Conservation (phyloP, 768 basidiomycete genomes). For the Hortiboletus campestris region DNA sequence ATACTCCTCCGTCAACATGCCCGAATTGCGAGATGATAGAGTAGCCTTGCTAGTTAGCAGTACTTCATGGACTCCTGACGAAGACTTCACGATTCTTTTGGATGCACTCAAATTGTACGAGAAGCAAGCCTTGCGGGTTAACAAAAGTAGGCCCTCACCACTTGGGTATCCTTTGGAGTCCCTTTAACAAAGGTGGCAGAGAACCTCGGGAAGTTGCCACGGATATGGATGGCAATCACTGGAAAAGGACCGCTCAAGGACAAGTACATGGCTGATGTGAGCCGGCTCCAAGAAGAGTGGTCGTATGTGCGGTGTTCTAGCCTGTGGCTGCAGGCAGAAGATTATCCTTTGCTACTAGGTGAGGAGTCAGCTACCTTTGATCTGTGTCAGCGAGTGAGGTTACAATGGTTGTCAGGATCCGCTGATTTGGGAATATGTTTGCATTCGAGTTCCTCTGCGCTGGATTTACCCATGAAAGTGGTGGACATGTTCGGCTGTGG, state of each 20-base stretch:
- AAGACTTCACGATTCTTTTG: conserved; percentile 86
- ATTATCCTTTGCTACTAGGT: conserved; percentile 90
- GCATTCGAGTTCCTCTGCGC: conserved; percentile 84
- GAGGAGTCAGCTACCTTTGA: conserved; percentile 11
- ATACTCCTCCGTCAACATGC: conserved; percentile 31
- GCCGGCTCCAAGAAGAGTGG: conserved; percentile 63
- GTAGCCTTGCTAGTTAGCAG: conserved; percentile 88
- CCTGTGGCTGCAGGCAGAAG: conserved; percentile 84
- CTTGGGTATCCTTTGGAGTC: not conserved
- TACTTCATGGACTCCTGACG: conserved; percentile 97
- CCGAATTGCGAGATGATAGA: conserved; percentile 62
- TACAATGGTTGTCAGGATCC: conserved; percentile 53
- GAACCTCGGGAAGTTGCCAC: conserved; percentile 50
- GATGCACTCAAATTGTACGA: conserved; percentile 75
- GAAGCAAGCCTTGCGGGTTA: conserved; percentile 41
- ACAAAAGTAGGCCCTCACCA: conserved; percentile 9
- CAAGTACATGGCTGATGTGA: conserved; percentile 70
- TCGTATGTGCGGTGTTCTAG: conserved; percentile 74
- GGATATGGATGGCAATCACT: conserved; percentile 80
- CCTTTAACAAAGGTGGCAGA: conserved; percentile 9
- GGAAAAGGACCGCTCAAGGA: conserved; percentile 83
- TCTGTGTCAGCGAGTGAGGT: not conserved
- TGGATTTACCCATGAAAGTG: conserved; percentile 98
- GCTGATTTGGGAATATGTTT: conserved; percentile 91
- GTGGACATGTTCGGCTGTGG: conserved; percentile 99